Evolutionary conservation across 1,139 yeast species (phyloP).

Genomic region (Debaryomycetaceae sp.): DNA sequence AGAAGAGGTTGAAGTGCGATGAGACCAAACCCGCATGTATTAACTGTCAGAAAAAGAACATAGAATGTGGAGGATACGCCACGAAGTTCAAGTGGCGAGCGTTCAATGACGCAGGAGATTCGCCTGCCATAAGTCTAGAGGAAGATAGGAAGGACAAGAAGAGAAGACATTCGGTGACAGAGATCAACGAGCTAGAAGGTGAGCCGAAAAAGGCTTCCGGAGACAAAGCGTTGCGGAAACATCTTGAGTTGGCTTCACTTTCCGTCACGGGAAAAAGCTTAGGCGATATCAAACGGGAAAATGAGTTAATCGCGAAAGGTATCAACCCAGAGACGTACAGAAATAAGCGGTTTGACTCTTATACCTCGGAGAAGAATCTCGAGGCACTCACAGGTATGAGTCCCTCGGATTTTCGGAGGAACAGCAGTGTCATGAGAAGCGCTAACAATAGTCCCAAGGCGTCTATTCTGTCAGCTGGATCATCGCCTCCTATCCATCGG

Average conservation of each 20-base stretch:
- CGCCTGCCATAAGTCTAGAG: neutral
- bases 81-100: constrained; percentile 63
- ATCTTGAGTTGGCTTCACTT: constrained; percentile 50
- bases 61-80: constrained; percentile 61
- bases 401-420: neutral
- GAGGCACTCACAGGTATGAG: neutral
- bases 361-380: neutral
- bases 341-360: constrained; percentile 4
- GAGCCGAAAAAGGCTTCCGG: neutral
- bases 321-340: constrained; percentile 36
- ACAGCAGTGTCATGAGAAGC: constrained; percentile 7
- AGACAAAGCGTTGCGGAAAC: constrained; percentile 27
- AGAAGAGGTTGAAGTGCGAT: constrained; percentile 54
- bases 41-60: constrained; percentile 42
- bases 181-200: neutral
- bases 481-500: constrained; percentile 7
- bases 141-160: constrained; percentile 4
- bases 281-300: constrained; percentile 46
- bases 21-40: constrained; percentile 52
- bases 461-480: neutral
- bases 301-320: constrained; percentile 47
- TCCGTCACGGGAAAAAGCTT: constrained; percentile 53
- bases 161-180: constrained; percentile 1
- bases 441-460: constrained; percentile 11
- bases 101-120: constrained; percentile 26